Evolutionary conservation across 805 yeast species (phyloP).

Genomic region (Hanseniaspora lindneri): DNA sequence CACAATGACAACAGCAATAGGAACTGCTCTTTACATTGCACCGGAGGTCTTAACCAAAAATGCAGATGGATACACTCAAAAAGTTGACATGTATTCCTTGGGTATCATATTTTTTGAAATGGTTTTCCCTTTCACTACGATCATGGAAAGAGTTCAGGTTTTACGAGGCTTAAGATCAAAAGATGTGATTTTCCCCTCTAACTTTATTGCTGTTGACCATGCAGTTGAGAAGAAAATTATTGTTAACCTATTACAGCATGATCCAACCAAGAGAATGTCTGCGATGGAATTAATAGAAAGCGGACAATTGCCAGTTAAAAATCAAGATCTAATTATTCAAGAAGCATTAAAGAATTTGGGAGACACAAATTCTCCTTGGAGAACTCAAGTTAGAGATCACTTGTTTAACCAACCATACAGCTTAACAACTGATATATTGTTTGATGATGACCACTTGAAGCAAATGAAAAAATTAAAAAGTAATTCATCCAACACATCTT

Average conservation of each 20-base stretch:
- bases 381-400: conserved; percentile 77
- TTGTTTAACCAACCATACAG: conserved; percentile 76
- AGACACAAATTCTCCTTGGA: conserved; percentile 89
- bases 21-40: conserved; percentile 89
- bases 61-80: conserved; percentile 57
- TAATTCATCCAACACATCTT: conserved; percentile 20
- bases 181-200: conserved; percentile 55
- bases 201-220: conserved; percentile 43
- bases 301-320: conserved; percentile 76
- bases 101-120: conserved; percentile 94
- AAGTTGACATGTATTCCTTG: conserved; percentile 88
- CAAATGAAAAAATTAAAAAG: conserved; percentile 18
- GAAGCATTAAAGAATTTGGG: conserved; percentile 78
- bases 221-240: conserved; percentile 58
- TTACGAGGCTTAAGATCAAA: conserved; percentile 52
- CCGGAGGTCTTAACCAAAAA: conserved; percentile 69
- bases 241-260: conserved; percentile 56
- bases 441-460: conserved; percentile 37
- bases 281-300: conserved; percentile 66
- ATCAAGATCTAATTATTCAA: conserved; percentile 78
- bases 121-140: conserved; percentile 75
- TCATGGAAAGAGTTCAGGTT: conserved; percentile 80
- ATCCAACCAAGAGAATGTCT: conserved; percentile 66
- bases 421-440: conserved; percentile 72
- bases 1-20: conserved; percentile 83